phyloP scores from a whole-genome alignment of 306 rosid genomes.

The Rubus idaeus region DNA sequence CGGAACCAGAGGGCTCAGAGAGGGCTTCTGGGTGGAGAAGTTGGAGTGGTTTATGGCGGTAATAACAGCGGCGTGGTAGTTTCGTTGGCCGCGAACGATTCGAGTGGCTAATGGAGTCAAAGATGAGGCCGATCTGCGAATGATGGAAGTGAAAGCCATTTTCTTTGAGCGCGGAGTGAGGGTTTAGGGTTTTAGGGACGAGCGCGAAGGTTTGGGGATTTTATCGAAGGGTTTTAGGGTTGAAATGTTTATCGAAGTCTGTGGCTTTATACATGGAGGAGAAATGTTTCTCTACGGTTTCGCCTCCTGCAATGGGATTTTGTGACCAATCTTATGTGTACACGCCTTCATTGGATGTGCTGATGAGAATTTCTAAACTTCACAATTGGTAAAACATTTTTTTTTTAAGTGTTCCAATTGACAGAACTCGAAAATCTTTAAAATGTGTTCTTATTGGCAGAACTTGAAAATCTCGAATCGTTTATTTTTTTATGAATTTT shows the following conservation, averaged over 20 bases:
- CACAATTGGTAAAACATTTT: too few species aligned
- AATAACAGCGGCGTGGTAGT: slow-evolving; percentile 33
- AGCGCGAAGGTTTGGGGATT: background rate
- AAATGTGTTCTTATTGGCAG: too few species aligned
- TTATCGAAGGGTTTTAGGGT: background rate
- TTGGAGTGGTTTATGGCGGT: slow-evolving; percentile 36
- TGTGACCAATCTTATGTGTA: background rate
- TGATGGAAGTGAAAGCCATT: slow-evolving; percentile 68
- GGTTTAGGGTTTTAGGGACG: slow-evolving; percentile 40
- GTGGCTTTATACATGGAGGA: background rate
- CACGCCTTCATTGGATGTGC: background rate
- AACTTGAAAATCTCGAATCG: too few species aligned
- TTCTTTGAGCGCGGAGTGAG: background rate
- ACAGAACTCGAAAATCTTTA: too few species aligned
- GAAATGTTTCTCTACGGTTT: background rate
- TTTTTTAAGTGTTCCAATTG: too few species aligned
- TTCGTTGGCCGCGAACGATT: slow-evolving; percentile 33
- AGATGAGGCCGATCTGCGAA: slow-evolving; percentile 64
- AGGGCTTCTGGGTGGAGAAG: slow-evolving; percentile 12
- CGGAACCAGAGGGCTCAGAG: slow-evolving; percentile 23
- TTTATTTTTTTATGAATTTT: too few species aligned
- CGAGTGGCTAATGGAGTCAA: slow-evolving; percentile 46
- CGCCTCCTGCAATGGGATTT: background rate
- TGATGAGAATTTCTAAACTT: too few species aligned
- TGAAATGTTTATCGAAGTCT: slow-evolving; percentile 15